Evolutionary conservation across 2,329 filamentous ascomycete genomes (phyloP).

Genomic region (Monosporascus sp.): DNA sequence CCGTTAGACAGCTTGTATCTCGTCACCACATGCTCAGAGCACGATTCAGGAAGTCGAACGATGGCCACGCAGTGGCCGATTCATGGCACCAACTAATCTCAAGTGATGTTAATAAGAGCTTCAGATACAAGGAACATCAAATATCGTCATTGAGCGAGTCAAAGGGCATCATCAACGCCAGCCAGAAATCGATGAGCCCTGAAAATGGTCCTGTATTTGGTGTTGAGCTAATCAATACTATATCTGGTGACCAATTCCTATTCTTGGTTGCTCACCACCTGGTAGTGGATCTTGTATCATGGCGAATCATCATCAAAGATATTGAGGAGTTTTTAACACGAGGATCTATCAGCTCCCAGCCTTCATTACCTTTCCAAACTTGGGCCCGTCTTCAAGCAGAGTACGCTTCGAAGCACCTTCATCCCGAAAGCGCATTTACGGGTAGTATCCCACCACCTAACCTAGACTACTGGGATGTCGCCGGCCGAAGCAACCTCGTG

Average conservation of each 20-base stretch:
- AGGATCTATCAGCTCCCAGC: no score
- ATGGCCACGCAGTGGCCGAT: no score
- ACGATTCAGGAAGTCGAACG: neutral
- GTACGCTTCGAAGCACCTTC: no score
- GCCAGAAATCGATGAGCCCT: conserved; percentile 1
- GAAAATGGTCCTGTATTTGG: conserved; percentile 4
- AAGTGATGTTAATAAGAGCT: neutral
- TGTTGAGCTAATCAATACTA: conserved; percentile 1
- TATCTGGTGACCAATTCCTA: neutral
- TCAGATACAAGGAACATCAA: neutral
- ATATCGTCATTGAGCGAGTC: neutral
- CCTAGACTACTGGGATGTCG: no score
- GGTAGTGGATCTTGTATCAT: conserved; percentile 7
- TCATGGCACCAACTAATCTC: conserved; percentile 3
- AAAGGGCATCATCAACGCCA: neutral
- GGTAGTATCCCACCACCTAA: no score
- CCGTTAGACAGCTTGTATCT: neutral
- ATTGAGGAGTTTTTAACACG: no score
- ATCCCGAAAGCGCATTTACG: no score
- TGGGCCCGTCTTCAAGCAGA: no score
- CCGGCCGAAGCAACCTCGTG: no score
- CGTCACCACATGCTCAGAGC: conserved; percentile 1
- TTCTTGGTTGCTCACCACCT: conserved; percentile 5
- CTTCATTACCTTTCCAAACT: no score
- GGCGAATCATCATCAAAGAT: conserved; percentile 2